phyloP scores from a whole-genome alignment of 495 filamentous ascomycete species.

The Penicillium riverlandense region DNA sequence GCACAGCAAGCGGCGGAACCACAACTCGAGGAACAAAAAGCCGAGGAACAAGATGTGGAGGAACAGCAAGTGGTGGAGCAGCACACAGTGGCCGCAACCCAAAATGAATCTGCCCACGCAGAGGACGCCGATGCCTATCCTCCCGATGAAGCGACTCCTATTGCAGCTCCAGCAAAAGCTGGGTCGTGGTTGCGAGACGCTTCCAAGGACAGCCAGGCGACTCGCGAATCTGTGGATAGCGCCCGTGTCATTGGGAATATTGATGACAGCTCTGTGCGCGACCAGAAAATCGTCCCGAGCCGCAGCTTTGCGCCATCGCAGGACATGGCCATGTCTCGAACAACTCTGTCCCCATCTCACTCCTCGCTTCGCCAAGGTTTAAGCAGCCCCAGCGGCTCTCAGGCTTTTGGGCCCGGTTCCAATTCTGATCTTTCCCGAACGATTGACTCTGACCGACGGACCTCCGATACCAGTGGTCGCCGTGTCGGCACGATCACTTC shows the following conservation, averaged over 20 bases:
- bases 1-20: constrained; percentile 45
- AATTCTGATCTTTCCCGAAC: constrained; percentile 39
- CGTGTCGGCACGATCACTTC: constrained; percentile 50
- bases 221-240: constrained; percentile 27
- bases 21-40: constrained; percentile 21
- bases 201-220: constrained; percentile 20
- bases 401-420: constrained; percentile 43
- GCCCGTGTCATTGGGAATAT: constrained; percentile 28
- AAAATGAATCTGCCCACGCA: neutral
- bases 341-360: constrained; percentile 48
- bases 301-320: constrained; percentile 35
- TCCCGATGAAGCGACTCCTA: constrained; percentile 4
- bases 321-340: constrained; percentile 43
- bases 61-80: constrained; percentile 8
- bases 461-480: constrained; percentile 40
- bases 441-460: constrained; percentile 33
- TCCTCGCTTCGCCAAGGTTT: constrained; percentile 47
- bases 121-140: neutral
- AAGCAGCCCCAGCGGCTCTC: constrained; percentile 46
- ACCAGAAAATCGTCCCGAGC: constrained; percentile 19
- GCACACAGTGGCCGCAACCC: neutral
- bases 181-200: constrained; percentile 28
- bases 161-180: constrained; percentile 6
- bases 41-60: constrained; percentile 20
- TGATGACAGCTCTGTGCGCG: constrained; percentile 33